Evolutionary conservation across 2,329 filamentous ascomycete genomes (phyloP), one percentile per base, ranked within the genome.

Genomic region (Aspergillus vadensis): DNA sequence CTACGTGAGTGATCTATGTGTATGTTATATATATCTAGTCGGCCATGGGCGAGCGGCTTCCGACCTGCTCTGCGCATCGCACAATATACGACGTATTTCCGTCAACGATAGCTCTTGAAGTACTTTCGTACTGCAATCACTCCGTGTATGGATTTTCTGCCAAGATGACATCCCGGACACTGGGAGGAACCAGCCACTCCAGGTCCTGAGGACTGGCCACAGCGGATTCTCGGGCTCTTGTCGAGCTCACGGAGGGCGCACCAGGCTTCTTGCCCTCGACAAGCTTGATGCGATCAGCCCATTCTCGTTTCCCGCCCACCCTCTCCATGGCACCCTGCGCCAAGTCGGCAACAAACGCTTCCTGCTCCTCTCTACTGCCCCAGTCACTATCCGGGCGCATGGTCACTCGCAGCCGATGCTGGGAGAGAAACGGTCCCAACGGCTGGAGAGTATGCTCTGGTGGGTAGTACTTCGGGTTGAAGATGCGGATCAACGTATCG

Each of bases 381-480:
- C 78, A 78, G 55, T 73, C 73, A 67, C 77, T 74, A 59, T 74
- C 74, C 47, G 76, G 72, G 39, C 79, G 71, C 71, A 79, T 70
- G 27, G 79, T 80, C 47, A 80, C 80, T 32, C 79, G 68, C 39
- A 82, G 64, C 8, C 77, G 71, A 64, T 82, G 79, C 48, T 74
- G 72, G 3, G 70, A 71, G 27, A 82, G 74, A 39, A 82, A 78
- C 0, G 74, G 73, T 12, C 67, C 72, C 36, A 82, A 61, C 2
- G 77, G 77, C 38, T 73, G 66, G 17, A 82, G 67, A 3, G 73
- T 80, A 55, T 80, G 75, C 8, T 74, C 67, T 8, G 78, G 77
- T 2, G 80, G 78, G 54, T 82, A 82, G 64, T 82, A 82, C 62
- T 81, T 81, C 5, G 77, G 64, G 63, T 81, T 73, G 65, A 82